Evolutionary conservation across 345 rosid species (phyloP).

Genomic region (Citrus inodora): DNA sequence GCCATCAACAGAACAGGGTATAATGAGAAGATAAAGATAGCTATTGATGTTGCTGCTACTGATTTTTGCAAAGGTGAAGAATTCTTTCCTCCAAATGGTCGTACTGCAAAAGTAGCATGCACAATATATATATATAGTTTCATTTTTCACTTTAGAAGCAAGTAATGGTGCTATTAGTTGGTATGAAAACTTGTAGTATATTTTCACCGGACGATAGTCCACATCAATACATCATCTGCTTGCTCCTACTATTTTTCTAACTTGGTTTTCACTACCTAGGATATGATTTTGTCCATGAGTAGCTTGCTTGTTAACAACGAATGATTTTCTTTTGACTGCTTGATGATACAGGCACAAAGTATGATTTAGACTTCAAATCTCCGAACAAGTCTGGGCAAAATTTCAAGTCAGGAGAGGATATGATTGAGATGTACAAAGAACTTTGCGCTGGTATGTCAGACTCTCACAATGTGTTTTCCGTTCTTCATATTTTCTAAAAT

Average conservation of each 20-base stretch:
- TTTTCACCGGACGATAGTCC: not conserved
- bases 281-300: not conserved
- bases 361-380: conserved; percentile 76
- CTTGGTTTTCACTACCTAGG: not conserved
- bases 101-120: not conserved
- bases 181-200: not conserved
- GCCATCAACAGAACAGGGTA: conserved; percentile 90
- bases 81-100: conserved; percentile 16
- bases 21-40: conserved; percentile 82
- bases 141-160: not conserved
- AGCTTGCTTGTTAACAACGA: conserved; percentile 1
- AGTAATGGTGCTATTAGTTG: not conserved
- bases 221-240: not conserved
- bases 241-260: not conserved
- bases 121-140: not conserved
- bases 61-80: conserved; percentile 78
- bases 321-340: conserved; percentile 2
- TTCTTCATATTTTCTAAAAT: conserved; percentile 6
- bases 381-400: conserved; percentile 73
- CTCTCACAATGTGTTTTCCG: conserved; percentile 4
- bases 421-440: conserved; percentile 88
- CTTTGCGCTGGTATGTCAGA: conserved; percentile 66
- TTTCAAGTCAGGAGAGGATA: conserved; percentile 92
- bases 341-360: conserved; percentile 68
- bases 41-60: conserved; percentile 84